Evolutionary conservation across 805 yeast genomes (phyloP).

Genomic region (Alloascoidea africana): DNA sequence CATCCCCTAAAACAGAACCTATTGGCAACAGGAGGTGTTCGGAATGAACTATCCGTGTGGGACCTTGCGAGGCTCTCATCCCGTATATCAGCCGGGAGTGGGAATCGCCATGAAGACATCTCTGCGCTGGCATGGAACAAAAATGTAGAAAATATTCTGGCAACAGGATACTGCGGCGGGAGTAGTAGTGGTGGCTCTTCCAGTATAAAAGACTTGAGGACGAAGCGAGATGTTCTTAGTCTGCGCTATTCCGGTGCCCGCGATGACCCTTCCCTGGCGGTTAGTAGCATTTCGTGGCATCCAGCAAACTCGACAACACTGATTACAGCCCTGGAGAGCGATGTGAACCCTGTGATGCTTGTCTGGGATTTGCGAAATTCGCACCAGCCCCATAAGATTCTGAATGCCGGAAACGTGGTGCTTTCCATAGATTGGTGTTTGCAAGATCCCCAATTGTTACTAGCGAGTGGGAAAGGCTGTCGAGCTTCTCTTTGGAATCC

Average conservation of each 20-base stretch:
- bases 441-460: conserved; percentile 59
- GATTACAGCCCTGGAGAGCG: conserved; percentile 77
- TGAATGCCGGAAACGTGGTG: conserved; percentile 73
- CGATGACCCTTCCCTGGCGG: conserved; percentile 26
- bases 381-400: conserved; percentile 67
- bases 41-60: conserved; percentile 85
- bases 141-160: conserved; percentile 70
- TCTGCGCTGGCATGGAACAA: conserved; percentile 83
- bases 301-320: conserved; percentile 75
- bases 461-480: conserved; percentile 91
- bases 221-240: conserved; percentile 79
- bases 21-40: conserved; percentile 77
- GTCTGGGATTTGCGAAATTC: conserved; percentile 94
- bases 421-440: conserved; percentile 88
- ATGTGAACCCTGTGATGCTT: conserved; percentile 61
- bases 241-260: conserved; percentile 58
- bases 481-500: conserved; percentile 88
- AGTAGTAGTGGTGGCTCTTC: conserved; percentile 80
- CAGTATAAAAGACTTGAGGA: conserved; percentile 86
- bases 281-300: conserved; percentile 88
- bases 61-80: conserved; percentile 48
- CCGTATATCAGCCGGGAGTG: conserved; percentile 57
- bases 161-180: no score
- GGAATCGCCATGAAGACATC: conserved; percentile 71
- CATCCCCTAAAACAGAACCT: conserved; percentile 58